phyloP scores from a whole-genome alignment of 2,329 filamentous ascomycete genomes.

The Botrytis hyacinthi region DNA sequence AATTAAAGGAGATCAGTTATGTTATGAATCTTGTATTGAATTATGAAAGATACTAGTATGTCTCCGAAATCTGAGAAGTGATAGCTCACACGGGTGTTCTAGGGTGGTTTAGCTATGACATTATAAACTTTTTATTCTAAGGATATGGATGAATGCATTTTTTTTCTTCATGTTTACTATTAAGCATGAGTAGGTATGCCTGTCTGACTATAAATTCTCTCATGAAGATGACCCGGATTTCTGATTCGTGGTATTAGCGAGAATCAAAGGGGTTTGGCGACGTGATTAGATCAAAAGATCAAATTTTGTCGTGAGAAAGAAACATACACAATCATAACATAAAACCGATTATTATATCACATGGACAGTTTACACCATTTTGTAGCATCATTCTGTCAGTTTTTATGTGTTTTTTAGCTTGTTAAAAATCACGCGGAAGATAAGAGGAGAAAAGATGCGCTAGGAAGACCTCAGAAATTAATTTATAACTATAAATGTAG shows the following conservation, averaged over 20 bases:
- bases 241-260: background rate
- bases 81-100: background rate
- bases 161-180: fast-evolving
- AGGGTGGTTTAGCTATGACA: fast-evolving
- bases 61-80: background rate
- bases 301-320: background rate
- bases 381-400: fast-evolving
- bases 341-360: no score
- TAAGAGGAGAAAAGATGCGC: background rate
- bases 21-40: background rate
- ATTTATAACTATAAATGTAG: background rate
- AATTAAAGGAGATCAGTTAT: background rate
- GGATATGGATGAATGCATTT: no score
- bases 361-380: fast-evolving
- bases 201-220: background rate
- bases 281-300: fast-evolving
- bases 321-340: no score
- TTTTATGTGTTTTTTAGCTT: background rate
- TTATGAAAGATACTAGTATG: background rate
- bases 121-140: background rate
- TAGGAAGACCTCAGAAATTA: background rate
- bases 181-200: background rate
- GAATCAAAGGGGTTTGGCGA: background rate
- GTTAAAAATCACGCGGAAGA: background rate
- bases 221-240: background rate